Conservation (phyloP, 208 protist species). For the Leishmania turanica region DNA sequence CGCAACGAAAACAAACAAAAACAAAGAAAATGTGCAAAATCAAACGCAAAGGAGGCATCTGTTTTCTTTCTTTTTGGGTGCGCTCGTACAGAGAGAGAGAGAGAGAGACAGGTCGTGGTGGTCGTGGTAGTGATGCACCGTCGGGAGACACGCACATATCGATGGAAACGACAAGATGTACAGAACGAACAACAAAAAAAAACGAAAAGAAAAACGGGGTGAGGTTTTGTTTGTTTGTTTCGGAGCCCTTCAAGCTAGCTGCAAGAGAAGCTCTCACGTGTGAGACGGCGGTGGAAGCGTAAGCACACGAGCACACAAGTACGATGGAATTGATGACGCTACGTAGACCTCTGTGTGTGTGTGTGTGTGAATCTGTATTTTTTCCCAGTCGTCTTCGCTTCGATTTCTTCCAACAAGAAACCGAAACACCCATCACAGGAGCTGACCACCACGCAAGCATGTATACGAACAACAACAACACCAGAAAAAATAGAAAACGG, state of each 20-base stretch:
- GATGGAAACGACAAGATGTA: background rate
- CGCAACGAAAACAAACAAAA: background rate
- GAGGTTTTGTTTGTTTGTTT: background rate
- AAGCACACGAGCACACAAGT: background rate
- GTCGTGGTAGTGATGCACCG: background rate
- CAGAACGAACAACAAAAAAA: background rate
- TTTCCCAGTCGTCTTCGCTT: background rate
- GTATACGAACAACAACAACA: background rate
- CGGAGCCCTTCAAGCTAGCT: background rate
- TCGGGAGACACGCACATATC: background rate
- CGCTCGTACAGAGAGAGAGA: background rate
- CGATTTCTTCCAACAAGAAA: background rate
- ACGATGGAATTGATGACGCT: background rate
- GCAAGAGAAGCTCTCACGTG: background rate
- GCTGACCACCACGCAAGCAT: background rate
- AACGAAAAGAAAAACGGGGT: too few species aligned
- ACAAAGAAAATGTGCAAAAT: background rate
- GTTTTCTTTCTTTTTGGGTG: background rate
- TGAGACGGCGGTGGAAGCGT: background rate
- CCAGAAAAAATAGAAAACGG: too few species aligned
- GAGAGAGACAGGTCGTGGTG: background rate
- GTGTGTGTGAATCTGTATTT: background rate
- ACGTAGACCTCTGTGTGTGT: background rate
- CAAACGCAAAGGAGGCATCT: background rate
- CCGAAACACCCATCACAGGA: background rate